A percentile compares a stretch with the other conserved stretches of the same genome.
phyloP scores from a whole-genome alignment of 2,329 filamentous ascomycete species.

The Tolypocladium pustulatum region DNA sequence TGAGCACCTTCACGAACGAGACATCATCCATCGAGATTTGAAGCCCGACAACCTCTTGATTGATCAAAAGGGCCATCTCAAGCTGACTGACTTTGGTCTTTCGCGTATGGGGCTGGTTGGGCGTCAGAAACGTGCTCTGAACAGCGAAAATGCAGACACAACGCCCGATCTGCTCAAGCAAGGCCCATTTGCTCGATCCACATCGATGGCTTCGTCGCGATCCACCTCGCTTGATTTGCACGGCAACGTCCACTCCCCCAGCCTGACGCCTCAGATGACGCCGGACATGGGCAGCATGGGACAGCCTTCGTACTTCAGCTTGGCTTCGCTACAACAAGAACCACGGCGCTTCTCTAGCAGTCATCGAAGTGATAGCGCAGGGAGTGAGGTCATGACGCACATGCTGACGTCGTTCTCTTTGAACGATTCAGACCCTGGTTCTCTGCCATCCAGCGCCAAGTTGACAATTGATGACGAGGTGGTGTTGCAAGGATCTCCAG shows the following conservation, averaged over 20 bases:
- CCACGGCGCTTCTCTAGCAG: constrained; percentile 59
- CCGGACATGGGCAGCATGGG: constrained; percentile 55
- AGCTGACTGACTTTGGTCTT: constrained; percentile 93
- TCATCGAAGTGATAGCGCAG: constrained; percentile 83
- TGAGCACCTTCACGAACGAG: constrained; percentile 85
- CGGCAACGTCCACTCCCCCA: constrained; percentile 60
- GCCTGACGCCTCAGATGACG: constrained; percentile 76
- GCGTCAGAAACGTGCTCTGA: constrained; percentile 87
- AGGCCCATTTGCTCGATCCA: constrained; percentile 77
- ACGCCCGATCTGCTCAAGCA: constrained; percentile 87
- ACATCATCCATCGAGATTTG: constrained; percentile 92
- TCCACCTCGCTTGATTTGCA: constrained; percentile 91
- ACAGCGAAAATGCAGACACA: constrained; percentile 64
- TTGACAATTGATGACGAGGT: constrained; percentile 68
- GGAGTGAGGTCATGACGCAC: constrained; percentile 72
- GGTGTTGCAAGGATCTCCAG: constrained; percentile 65
- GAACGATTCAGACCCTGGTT: constrained; percentile 43
- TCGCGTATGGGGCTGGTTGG: constrained; percentile 96
- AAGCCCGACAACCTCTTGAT: constrained; percentile 97
- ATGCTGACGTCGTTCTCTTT: constrained; percentile 76
- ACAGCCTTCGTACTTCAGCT: constrained; percentile 88
- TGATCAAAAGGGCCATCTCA: constrained; percentile 91
- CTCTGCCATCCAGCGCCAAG: constrained; percentile 33
- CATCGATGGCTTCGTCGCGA: constrained; percentile 79
- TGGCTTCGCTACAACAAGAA: constrained; percentile 49